A percentile compares a stretch with the other conserved stretches of the same genome.
phyloP scores from a whole-genome alignment of 345 rosid genomes.

The Arabis alpina region DNA sequence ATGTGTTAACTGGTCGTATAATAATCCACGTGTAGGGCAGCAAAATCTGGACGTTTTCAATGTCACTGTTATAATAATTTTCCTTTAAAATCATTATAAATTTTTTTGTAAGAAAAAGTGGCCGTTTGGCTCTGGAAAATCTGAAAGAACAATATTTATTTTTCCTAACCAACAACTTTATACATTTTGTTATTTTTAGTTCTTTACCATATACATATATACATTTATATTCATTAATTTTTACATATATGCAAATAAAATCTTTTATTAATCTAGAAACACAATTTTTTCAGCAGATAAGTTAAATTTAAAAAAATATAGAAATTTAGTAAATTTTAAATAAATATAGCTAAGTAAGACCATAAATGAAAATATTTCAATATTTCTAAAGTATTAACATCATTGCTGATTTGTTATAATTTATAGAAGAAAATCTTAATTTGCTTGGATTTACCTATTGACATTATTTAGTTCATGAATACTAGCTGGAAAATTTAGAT shows the following conservation, averaged over 20 bases:
- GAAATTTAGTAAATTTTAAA: too few species aligned
- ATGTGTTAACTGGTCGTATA: not conserved
- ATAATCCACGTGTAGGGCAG: slow-evolving; percentile 21
- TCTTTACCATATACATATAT: not conserved
- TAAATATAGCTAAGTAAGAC: not conserved
- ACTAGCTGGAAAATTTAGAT: not conserved
- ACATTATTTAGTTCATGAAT: slow-evolving; percentile 9
- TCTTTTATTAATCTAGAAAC: not conserved
- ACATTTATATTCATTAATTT: not conserved
- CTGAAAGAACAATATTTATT: slow-evolving; percentile 9
- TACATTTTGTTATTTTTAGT: not conserved
- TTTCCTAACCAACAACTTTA: not conserved
- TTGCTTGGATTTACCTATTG: not conserved
- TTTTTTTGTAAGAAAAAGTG: not conserved
- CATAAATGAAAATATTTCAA: not conserved
- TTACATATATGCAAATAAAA: not conserved
- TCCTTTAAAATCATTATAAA: not conserved
- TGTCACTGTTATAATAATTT: slow-evolving; percentile 5
- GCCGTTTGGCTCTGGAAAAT: slow-evolving; percentile 21
- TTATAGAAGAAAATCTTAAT: not conserved
- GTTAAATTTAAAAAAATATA: too few species aligned
- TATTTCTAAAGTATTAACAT: not conserved
- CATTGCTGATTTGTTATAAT: not conserved
- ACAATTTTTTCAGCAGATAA: too few species aligned
- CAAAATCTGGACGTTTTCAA: slow-evolving; percentile 7